These are phyloP conservation scores for Backusella australiensis DNA, from an alignment of 192 early-diverging fungal genomes.

Conservation along the genomic window DNA sequence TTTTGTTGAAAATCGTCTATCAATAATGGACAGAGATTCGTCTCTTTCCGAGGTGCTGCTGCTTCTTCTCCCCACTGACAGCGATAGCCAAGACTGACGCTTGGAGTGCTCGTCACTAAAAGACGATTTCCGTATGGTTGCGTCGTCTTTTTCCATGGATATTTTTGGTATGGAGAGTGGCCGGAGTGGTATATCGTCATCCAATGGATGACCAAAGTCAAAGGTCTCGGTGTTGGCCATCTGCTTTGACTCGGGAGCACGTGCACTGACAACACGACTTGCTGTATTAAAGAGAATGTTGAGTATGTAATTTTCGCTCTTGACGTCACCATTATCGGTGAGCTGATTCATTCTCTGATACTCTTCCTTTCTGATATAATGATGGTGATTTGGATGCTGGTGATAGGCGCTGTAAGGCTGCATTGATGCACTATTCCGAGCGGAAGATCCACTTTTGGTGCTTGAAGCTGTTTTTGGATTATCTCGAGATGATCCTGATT, in stretches of 20 bases:
- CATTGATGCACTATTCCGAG: constrained; percentile 12
- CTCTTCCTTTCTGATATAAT: neutral
- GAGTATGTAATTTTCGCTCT: neutral
- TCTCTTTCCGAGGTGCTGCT: neutral
- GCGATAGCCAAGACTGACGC: neutral
- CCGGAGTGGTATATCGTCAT: neutral
- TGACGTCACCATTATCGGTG: neutral
- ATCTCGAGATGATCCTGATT: neutral
- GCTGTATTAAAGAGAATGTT: constrained; percentile 11
- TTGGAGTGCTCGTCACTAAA: neutral
- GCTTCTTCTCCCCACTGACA: neutral
- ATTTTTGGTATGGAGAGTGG: neutral
- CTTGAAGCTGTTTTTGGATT: neutral
- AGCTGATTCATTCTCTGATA: neutral
- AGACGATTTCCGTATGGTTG: neutral
- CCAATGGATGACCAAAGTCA: neutral
- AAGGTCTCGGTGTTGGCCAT: neutral
- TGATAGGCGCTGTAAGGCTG: constrained; percentile 3
- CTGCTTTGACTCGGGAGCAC: constrained; percentile 19
- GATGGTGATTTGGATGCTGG: neutral
- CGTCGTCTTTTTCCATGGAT: neutral
- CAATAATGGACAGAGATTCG: neutral
- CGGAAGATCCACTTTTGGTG: neutral
- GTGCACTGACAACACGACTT: constrained; percentile 13
- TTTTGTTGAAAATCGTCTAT: neutral